phyloP scores from a whole-genome alignment of 1,284 basidiomycete species.

The Cryptococcus floricola region DNA sequence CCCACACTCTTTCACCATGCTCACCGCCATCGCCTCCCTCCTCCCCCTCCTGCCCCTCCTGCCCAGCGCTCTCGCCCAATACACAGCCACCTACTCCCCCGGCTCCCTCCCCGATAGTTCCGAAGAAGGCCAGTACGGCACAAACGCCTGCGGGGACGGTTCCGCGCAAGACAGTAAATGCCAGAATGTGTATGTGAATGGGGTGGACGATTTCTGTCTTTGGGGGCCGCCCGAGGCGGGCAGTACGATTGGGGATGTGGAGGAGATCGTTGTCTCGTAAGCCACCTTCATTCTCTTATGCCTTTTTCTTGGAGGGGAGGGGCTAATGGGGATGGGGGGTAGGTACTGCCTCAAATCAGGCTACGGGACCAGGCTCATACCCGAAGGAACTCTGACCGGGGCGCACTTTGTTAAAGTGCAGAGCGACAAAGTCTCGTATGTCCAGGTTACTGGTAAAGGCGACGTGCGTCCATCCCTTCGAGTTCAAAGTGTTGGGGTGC shows the following conservation, averaged over 20 bases:
- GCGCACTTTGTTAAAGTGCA: conserved; percentile 67
- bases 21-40: no score
- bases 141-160: conserved; percentile 56
- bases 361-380: conserved; percentile 68
- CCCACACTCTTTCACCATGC: no score
- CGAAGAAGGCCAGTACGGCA: conserved; percentile 60
- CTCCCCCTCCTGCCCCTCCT: no score
- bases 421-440: conserved; percentile 42
- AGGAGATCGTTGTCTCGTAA: conserved; percentile 38
- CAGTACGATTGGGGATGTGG: conserved; percentile 42
- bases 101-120: conserved; percentile 34
- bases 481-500: not conserved
- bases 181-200: conserved; percentile 53
- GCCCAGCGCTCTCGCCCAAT: conserved; percentile 20
- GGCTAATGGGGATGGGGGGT: not conserved
- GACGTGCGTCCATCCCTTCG: conserved; percentile 28
- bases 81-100: conserved; percentile 38
- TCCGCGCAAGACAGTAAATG: conserved; percentile 60
- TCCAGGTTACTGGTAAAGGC: conserved; percentile 52
- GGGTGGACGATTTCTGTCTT: conserved; percentile 48
- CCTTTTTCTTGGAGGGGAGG: not conserved
- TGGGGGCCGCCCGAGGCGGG: conserved; percentile 44
- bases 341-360: conserved; percentile 50
- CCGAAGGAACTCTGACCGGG: conserved; percentile 65
- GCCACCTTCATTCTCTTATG: not conserved